phyloP scores from a whole-genome alignment of 805 yeast genomes.

The Priceomyces haplophilus region DNA sequence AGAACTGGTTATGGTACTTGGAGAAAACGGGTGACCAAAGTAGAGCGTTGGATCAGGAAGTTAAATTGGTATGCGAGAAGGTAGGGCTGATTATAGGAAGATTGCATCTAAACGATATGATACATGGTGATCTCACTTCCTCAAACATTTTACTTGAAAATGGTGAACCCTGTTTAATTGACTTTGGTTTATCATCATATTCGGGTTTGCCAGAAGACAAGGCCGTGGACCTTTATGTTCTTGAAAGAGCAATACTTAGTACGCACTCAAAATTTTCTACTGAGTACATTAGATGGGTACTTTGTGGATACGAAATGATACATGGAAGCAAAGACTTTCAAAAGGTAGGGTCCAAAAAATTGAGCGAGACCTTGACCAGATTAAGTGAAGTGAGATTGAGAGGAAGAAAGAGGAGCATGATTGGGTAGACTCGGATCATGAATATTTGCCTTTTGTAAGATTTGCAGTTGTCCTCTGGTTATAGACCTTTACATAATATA shows the following conservation, averaged over 20 bases:
- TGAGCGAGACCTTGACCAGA: constrained; percentile 55
- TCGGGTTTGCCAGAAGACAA: constrained; percentile 81
- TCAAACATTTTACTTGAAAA: constrained; percentile 69
- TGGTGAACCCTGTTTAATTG: constrained; percentile 63
- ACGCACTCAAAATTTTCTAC: constrained; percentile 80
- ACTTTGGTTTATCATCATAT: constrained; percentile 84
- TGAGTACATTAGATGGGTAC: constrained; percentile 62
- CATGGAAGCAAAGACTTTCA: constrained; percentile 27
- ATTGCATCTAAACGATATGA: constrained; percentile 71
- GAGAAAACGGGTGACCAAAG: constrained; percentile 30
- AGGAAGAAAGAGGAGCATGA: constrained; percentile 93
- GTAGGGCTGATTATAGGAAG: constrained; percentile 71
- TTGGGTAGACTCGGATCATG: constrained; percentile 50
- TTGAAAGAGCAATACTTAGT: constrained; percentile 86
- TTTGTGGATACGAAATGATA: constrained; percentile 60
- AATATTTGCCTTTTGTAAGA: too few relatives aligned
- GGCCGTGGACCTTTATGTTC: constrained; percentile 94
- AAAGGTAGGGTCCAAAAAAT: constrained; percentile 38
- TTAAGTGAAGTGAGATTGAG: constrained; percentile 83
- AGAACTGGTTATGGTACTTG: constrained; percentile 69
- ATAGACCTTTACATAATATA: too few relatives aligned
- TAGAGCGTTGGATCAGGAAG: constrained; percentile 30
- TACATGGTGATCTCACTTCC: constrained; percentile 93
- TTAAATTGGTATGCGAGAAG: constrained; percentile 40
- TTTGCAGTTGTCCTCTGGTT: too few relatives aligned